Conservation (phyloP, 2,329 filamentous ascomycete genomes). For the Penicillium sp. region DNA sequence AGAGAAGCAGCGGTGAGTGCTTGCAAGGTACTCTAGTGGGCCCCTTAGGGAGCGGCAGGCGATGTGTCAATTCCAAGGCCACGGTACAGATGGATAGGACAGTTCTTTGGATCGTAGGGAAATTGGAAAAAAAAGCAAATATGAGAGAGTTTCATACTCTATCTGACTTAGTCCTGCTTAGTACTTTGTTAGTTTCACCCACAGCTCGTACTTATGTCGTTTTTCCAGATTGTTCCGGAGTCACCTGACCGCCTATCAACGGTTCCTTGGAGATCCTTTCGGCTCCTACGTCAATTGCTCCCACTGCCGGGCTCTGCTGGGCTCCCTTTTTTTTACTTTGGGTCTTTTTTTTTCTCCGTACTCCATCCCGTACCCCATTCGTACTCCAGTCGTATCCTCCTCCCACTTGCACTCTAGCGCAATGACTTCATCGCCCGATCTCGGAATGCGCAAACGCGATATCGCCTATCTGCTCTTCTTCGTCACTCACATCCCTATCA, state of each 20-base stretch:
- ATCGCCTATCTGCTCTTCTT: constrained; percentile 60
- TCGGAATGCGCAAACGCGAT: constrained; percentile 41
- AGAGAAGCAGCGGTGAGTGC: constrained; percentile 3
- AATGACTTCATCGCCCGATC: constrained; percentile 15
- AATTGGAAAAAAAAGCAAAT: constrained; percentile 1
- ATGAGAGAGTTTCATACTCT: background rate
- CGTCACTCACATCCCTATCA: constrained; percentile 61
- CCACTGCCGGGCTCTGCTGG: background rate
- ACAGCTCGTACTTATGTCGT: background rate
- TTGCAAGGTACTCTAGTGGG: background rate
- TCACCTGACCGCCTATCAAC: constrained; percentile 1
- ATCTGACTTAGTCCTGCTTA: background rate
- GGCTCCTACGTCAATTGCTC: no score
- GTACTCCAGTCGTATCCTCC: background rate
- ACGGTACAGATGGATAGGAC: background rate
- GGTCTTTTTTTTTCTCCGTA: no score
- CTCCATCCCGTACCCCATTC: no score
- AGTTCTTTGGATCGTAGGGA: background rate
- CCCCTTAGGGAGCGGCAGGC: background rate
- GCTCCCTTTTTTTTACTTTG: no score
- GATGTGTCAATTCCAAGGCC: background rate
- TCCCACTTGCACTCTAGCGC: constrained; percentile 3
- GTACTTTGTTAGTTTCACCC: background rate
- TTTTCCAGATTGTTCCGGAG: constrained; percentile 5
- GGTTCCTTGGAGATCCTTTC: no score